Evolutionary conservation across 2,329 filamentous ascomycete genomes (phyloP).

Genomic region (Escovopsis sp.): DNA sequence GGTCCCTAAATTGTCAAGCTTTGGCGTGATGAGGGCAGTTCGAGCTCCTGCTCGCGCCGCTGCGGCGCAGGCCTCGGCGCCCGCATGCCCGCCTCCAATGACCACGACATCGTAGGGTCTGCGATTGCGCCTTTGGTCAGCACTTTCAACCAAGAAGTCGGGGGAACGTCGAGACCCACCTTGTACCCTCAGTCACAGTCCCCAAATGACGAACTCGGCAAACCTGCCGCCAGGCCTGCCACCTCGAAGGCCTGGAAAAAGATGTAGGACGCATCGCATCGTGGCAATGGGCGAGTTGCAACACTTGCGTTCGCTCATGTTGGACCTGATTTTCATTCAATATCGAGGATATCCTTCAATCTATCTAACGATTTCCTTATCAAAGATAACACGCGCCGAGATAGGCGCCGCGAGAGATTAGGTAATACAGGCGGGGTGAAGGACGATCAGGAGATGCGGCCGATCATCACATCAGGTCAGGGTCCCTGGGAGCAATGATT

Average conservation of each 20-base stretch:
- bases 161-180: conserved; percentile 9
- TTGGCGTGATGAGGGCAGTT: conserved; percentile 82
- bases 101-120: conserved; percentile 84
- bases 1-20: conserved; percentile 74
- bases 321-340: not conserved
- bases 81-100: conserved; percentile 89
- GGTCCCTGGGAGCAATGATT: no score
- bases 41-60: conserved; percentile 77
- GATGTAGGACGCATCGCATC: conserved; percentile 16
- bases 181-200: conserved; percentile 16
- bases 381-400: not conserved
- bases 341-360: no score
- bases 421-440: no score
- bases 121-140: not conserved
- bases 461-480: no score
- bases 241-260: conserved; percentile 10
- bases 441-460: no score
- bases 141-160: no score
- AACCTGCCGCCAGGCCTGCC: conserved; percentile 8
- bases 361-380: not conserved
- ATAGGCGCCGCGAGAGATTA: conserved; percentile 1
- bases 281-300: conserved; percentile 1
- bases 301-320: not conserved
- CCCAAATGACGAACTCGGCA: conserved; percentile 13
- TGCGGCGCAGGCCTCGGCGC: conserved; percentile 82